phyloP scores from a whole-genome alignment of 2,329 filamentous ascomycete species.

The Scytalidium sp. region DNA sequence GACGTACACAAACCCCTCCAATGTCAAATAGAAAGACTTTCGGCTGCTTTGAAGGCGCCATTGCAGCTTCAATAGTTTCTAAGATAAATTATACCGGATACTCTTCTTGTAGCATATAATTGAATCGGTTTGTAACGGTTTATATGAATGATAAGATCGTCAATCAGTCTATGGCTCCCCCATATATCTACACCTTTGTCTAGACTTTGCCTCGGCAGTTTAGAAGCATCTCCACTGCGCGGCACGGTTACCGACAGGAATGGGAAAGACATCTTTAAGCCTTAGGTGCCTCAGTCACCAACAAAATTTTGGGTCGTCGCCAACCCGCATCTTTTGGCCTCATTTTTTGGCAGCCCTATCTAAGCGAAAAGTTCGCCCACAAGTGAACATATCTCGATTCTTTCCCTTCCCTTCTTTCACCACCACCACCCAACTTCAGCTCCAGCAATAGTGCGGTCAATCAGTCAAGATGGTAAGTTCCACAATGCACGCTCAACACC shows the following conservation, averaged over 20 bases:
- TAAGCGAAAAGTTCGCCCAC: slow-evolving; percentile 16
- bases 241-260: too few relatives aligned
- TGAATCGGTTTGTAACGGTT: neutral
- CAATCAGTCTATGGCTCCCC: too few relatives aligned
- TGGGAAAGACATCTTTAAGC: too few relatives aligned
- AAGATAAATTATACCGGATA: slow-evolving; percentile 25
- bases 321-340: neutral
- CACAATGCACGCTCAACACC: slow-evolving; percentile 21
- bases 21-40: slow-evolving; percentile 90
- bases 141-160: too few relatives aligned
- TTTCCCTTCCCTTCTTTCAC: slow-evolving; percentile 24
- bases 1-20: slow-evolving; percentile 90
- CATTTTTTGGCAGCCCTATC: slow-evolving; percentile 1
- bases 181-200: too few relatives aligned
- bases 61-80: slow-evolving; percentile 28
- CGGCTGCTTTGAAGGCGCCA: slow-evolving; percentile 48
- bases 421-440: slow-evolving; percentile 44
- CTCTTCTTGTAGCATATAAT: slow-evolving; percentile 25
- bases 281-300: neutral
- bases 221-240: too few relatives aligned
- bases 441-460: slow-evolving; percentile 30
- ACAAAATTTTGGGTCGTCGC: slow-evolving; percentile 1
- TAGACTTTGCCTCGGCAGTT: too few relatives aligned
- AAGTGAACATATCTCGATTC: slow-evolving; percentile 1
- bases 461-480: slow-evolving; percentile 68